A percentile compares a stretch with the other conserved stretches of the same genome.
phyloP scores from a whole-genome alignment of 805 yeast species.

The Blastobotrys americana region DNA sequence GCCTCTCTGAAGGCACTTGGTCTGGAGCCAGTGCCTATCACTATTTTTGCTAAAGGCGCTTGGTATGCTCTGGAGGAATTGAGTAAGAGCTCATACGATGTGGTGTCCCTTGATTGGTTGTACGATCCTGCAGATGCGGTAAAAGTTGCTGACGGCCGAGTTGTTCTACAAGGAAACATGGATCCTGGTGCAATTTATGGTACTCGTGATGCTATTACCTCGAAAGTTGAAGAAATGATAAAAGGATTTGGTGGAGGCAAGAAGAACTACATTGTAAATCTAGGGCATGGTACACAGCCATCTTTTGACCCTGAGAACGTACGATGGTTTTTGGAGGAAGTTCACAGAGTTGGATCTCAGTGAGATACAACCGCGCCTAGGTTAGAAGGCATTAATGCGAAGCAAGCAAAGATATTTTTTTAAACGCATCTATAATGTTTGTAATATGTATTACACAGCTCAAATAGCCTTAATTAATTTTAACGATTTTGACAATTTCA shows the following conservation, averaged over 20 bases:
- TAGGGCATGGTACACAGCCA: slow-evolving; percentile 98
- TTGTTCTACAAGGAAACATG: slow-evolving; percentile 85
- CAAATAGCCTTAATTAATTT: neutral
- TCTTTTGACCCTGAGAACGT: slow-evolving; percentile 92
- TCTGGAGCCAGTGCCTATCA: slow-evolving; percentile 73
- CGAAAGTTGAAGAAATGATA: slow-evolving; percentile 83
- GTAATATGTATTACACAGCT: neutral
- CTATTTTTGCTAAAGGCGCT: slow-evolving; percentile 91
- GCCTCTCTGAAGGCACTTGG: slow-evolving; percentile 64
- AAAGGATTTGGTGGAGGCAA: slow-evolving; percentile 91
- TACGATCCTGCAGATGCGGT: slow-evolving; percentile 82
- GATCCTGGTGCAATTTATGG: slow-evolving; percentile 97
- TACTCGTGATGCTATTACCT: slow-evolving; percentile 66
- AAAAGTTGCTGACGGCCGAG: slow-evolving; percentile 62
- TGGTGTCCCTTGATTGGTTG: slow-evolving; percentile 90
- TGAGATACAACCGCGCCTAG: neutral
- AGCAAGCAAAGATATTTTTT: neutral
- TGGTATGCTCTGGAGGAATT: slow-evolving; percentile 92
- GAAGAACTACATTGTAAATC: slow-evolving; percentile 82
- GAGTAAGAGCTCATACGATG: slow-evolving; percentile 73
- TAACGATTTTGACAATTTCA: neutral
- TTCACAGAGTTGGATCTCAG: slow-evolving; percentile 62
- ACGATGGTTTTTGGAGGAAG: slow-evolving; percentile 76
- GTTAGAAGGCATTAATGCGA: neutral
- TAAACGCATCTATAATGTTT: neutral